Evolutionary conservation across 1,284 basidiomycete species (phyloP).

Genomic region (Grifola frondosa): DNA sequence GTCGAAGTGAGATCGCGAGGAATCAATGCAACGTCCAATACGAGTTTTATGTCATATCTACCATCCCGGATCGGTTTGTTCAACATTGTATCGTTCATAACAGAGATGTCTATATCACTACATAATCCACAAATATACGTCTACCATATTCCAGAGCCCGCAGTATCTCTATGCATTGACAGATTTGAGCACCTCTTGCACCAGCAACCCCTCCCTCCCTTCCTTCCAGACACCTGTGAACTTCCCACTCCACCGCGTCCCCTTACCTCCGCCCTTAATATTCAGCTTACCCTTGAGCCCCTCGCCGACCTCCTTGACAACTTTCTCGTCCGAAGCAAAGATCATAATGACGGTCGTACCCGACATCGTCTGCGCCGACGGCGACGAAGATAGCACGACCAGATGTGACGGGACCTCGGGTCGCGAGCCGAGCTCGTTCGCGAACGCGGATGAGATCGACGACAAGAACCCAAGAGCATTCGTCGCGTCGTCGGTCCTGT

Average conservation of each 20-base stretch:
- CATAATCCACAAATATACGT: neutral
- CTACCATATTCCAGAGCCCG: neutral
- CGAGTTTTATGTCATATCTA: neutral
- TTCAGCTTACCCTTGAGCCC: constrained; percentile 53
- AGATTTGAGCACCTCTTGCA: constrained; percentile 38
- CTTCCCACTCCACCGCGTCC: constrained; percentile 68
- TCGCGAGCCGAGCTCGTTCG: constrained; percentile 29
- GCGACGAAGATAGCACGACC: constrained; percentile 61
- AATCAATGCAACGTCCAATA: neutral
- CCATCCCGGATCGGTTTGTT: neutral
- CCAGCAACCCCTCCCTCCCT: constrained; percentile 29
- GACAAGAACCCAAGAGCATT: constrained; percentile 64
- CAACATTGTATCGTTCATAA: neutral
- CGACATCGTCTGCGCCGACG: constrained; percentile 48
- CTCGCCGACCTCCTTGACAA: constrained; percentile 62
- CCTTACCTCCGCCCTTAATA: constrained; percentile 68
- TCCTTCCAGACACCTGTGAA: constrained; percentile 43
- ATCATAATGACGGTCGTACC: constrained; percentile 60
- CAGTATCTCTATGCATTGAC: neutral
- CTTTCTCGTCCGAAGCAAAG: constrained; percentile 55
- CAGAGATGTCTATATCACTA: neutral
- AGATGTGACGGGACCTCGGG: constrained; percentile 39
- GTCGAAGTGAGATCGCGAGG: constrained; percentile 5
- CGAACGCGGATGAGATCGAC: constrained; percentile 51
- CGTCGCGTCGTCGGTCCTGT: constrained; percentile 60